phyloP scores from a whole-genome alignment of 352 stramenopile species.

The Phytophthora gonapodyides region DNA sequence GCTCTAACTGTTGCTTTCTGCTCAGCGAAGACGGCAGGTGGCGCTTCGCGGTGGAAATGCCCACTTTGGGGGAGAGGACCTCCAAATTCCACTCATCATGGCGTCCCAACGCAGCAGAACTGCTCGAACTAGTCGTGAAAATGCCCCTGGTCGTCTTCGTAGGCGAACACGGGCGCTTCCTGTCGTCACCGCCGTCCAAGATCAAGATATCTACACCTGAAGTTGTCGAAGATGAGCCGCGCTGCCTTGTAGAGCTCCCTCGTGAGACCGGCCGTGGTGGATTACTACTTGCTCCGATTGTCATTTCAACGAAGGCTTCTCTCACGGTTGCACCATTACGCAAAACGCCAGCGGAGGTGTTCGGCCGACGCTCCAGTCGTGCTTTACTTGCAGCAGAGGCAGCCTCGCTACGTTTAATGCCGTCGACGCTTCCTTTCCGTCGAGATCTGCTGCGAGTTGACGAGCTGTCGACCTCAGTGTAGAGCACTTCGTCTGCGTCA shows the following conservation, averaged over 20 bases:
- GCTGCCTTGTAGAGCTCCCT: slow-evolving; percentile 22
- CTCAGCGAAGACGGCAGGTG: slow-evolving; percentile 39
- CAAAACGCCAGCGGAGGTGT: slow-evolving; percentile 56
- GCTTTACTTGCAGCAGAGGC: slow-evolving; percentile 6
- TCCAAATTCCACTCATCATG: slow-evolving; percentile 67
- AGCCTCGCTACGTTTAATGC: slow-evolving; percentile 3
- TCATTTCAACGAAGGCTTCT: slow-evolving; percentile 62
- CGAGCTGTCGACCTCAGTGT: slow-evolving; percentile 8
- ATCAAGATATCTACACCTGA: slow-evolving; percentile 59
- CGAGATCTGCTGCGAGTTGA: slow-evolving; percentile 14
- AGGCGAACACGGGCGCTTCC: slow-evolving; percentile 50
- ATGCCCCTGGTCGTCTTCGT: slow-evolving; percentile 56
- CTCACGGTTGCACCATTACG: slow-evolving; percentile 41
- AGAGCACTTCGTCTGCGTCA: slow-evolving; percentile 29
- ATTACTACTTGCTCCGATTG: slow-evolving; percentile 4
- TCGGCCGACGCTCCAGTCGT: slow-evolving; percentile 43
- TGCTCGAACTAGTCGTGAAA: slow-evolving; percentile 39
- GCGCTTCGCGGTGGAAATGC: slow-evolving; percentile 45
- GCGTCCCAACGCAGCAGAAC: slow-evolving; percentile 18
- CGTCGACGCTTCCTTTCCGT: slow-evolving; percentile 36
- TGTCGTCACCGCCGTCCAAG: slow-evolving; percentile 53
- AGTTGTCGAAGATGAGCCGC: slow-evolving; percentile 16
- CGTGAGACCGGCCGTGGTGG: slow-evolving; percentile 19
- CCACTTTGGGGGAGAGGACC: slow-evolving; percentile 55
- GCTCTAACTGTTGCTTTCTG: slow-evolving; percentile 46